Base-by-base conservation (phyloP, 768 basidiomycete genomes). In the Daedalea quercina region DNA sequence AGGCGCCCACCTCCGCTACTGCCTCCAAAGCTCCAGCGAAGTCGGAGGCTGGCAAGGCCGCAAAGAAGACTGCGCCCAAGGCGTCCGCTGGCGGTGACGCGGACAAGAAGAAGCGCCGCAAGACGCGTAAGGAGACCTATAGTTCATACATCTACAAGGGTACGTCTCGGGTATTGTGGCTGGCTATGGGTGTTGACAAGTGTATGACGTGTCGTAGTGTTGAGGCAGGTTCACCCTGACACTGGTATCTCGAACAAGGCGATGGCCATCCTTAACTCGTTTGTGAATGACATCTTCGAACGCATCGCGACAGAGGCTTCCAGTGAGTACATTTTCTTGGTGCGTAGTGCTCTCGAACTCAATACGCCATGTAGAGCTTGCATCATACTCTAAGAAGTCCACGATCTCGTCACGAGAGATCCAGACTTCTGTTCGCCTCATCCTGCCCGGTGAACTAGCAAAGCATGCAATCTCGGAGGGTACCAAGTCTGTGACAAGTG, bases 181-280 rank as follows among this genome's bases (percentile, higher is more conserved):
- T 11, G 28, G 11, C 4, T 22, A 25, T 44, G 2, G 22, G 9
- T 37, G 33, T 22, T 59, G 22, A 60, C 33, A 23, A 2, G 11
- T 37, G 33, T 28, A 28, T 44, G 41, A 24, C 19, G 28, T 22
- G 37, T 28, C 52, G 13, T 50, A 86, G 90, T 90, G 63, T 76
- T 92, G 67, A 90, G 89, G 76, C 90, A 92, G 73, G 90, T 92
- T 54, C 90, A 92, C 77, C 90, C 90, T 56, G 90, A 91, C 70
- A 91, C 90, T 56, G 90, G 90, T 83, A 90, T 92, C 74, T 90
- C 88, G 50, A 90, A 87, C 82, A 90, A 90, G 73, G 84, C 84
- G 11, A 86, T 88, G 85, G 82, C 85, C 49, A 88, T 89, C 67
- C 73, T 87, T 58, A 85, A 89, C 76, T 88, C 87, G 0, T 89